Evolutionary conservation across 768 basidiomycete species (phyloP).

Genomic region (Psilocybe tampanensis): DNA sequence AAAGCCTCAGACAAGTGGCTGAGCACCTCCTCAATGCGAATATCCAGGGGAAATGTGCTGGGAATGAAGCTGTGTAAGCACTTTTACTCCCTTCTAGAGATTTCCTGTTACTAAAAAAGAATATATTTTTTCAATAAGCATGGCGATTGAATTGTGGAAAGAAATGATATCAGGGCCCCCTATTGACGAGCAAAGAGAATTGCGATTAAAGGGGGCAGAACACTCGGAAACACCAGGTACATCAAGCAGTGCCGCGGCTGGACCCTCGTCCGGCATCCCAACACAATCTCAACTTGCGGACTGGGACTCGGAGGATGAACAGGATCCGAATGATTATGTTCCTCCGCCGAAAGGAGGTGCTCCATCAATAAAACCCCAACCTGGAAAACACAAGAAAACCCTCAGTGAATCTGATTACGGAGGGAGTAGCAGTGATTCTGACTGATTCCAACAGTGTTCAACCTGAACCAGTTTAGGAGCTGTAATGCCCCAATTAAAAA

Average conservation of each 20-base stretch:
- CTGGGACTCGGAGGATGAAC: conserved; percentile 31
- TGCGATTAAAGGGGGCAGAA: not conserved
- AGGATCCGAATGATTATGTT: conserved; percentile 32
- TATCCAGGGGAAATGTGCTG: conserved; percentile 45
- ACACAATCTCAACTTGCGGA: conserved; percentile 3
- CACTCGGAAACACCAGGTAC: not conserved
- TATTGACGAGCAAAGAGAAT: conserved; percentile 46
- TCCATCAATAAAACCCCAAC: not conserved
- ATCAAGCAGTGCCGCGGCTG: not conserved
- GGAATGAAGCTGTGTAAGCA: conserved; percentile 53
- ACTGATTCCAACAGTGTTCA: conserved; percentile 1
- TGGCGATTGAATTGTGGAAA: conserved; percentile 46
- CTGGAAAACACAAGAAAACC: conserved; percentile 3
- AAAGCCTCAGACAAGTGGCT: conserved; percentile 31
- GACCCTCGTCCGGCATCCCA: not conserved
- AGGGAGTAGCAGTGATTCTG: no score
- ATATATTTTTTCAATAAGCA: conserved; percentile 23
- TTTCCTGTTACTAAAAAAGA: not conserved
- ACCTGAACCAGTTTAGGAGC: not conserved
- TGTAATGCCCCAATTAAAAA: no score
- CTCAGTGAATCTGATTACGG: conserved; percentile 24
- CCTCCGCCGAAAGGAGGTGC: not conserved
- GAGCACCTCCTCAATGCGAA: conserved; percentile 33
- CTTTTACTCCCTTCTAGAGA: not conserved
- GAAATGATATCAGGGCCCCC: conserved; percentile 46